Evolutionary conservation across 2,329 filamentous ascomycete genomes (phyloP).

Genomic region (Fusarium heterosporum): DNA sequence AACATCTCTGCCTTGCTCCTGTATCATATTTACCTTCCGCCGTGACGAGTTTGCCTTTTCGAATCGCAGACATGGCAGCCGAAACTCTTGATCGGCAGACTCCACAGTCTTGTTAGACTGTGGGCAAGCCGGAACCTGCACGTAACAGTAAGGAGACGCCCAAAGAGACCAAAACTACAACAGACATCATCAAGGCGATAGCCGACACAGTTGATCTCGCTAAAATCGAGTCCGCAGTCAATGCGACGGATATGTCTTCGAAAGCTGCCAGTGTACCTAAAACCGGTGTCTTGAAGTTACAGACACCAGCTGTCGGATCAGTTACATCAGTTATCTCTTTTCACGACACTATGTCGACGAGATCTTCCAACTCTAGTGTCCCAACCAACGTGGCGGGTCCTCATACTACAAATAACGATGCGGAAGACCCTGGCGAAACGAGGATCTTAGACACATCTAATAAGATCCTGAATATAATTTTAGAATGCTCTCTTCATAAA

Average conservation of each 20-base stretch:
- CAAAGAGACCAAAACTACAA: neutral
- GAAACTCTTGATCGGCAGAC: neutral
- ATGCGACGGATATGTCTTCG: neutral
- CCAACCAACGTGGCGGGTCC: neutral
- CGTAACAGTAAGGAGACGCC: neutral
- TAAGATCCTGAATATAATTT: neutral
- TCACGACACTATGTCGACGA: neutral
- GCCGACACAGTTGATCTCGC: neutral
- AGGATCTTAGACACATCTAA: neutral
- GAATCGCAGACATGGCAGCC: neutral
- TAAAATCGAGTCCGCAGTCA: neutral
- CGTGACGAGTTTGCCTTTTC: neutral
- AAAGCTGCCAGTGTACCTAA: too few relatives aligned
- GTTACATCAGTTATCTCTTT: neutral
- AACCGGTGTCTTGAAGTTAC: neutral
- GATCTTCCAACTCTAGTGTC: neutral
- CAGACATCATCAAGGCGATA: neutral
- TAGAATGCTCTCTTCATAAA: neutral
- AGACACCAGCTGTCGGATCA: neutral
- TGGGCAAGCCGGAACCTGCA: neutral
- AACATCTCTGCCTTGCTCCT: neutral
- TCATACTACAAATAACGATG: neutral
- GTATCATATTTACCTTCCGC: neutral
- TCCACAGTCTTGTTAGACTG: neutral
- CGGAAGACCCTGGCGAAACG: neutral